A percentile compares a stretch with the other conserved stretches of the same genome.
phyloP scores from a whole-genome alignment of 1,139 yeast species.

The Eremothecium cymbalariae region DNA sequence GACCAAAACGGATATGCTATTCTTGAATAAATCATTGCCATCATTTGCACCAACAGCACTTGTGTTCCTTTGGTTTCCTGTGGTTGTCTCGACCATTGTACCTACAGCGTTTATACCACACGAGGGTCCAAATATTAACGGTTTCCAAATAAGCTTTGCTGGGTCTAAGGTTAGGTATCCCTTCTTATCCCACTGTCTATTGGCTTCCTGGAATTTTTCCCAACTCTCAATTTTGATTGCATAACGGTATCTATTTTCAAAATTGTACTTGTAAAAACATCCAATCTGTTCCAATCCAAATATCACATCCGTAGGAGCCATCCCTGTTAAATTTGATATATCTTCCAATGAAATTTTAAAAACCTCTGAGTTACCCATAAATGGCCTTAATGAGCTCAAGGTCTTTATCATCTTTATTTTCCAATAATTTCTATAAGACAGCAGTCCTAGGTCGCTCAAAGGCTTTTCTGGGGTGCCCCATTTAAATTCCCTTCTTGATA shows the following conservation, averaged over 20 bases:
- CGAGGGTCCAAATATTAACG: slow-evolving; percentile 73
- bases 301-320: slow-evolving; percentile 79
- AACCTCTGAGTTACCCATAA: slow-evolving; percentile 11
- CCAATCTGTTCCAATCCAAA: slow-evolving; percentile 76
- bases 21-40: slow-evolving; percentile 33
- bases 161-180: slow-evolving; percentile 46
- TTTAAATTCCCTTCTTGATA: slow-evolving; percentile 65
- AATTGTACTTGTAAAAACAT: slow-evolving; percentile 35
- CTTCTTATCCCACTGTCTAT: slow-evolving; percentile 50
- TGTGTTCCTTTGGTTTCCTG: slow-evolving; percentile 13
- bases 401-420: slow-evolving; percentile 46
- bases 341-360: slow-evolving; percentile 32
- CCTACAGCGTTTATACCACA: slow-evolving; percentile 56
- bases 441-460: slow-evolving; percentile 72
- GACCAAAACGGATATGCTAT: slow-evolving; percentile 47
- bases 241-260: slow-evolving; percentile 36
- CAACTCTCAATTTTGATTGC: slow-evolving; percentile 47
- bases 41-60: slow-evolving; percentile 14
- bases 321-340: slow-evolving; percentile 66
- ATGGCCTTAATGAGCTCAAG: slow-evolving; percentile 24
- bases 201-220: slow-evolving; percentile 37
- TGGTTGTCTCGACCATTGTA: slow-evolving; percentile 24
- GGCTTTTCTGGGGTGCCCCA: slow-evolving; percentile 96
- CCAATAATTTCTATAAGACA: slow-evolving; percentile 88
- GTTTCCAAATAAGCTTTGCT: slow-evolving; percentile 62